Evolutionary conservation across 495 filamentous ascomycete species (phyloP), one percentile per base, ranked within the genome.

Genomic region (Xylaria longipes): DNA sequence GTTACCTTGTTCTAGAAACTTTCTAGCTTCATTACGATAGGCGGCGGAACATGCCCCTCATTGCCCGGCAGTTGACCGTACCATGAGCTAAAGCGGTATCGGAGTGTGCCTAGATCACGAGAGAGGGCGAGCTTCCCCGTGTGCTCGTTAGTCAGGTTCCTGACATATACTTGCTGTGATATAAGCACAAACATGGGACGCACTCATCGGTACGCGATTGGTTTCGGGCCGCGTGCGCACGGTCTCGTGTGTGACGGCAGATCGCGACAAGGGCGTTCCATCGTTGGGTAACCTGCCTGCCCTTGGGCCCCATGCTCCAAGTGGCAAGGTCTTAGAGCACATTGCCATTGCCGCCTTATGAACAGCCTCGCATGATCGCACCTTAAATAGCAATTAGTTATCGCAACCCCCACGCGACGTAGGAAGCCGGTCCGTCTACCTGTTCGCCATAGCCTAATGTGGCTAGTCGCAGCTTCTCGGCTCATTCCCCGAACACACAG

Each of bases 141-240:
- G 43, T 56, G n/a, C 11, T 67, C n/a, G 35, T n/a, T 39, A 27
- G 31, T 12, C 35, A 12, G 33, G 48, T 37, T 29, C 48, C 27
- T 67, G 65, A 39, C 65, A 67, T 35, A 67, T 56, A 56, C 46
- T 31, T 65, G 63, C 41, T 37, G n/a, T 67, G 3, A 15, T 56
- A 67, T 48, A 54, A 27, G 33, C 48, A 29, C 33, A 48, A 11
- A 54, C 29, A 27, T 56, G n/a, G 65, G 48, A 56, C 65, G 46
- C 35, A 48, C 20, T 56, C 15, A 41, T 67, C 4, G 22, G 48
- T 17, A 45, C 52, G 39, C 50, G 39, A 37, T 61, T 69, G 52
- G 22, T 60, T 69, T 69, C 52, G 66, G 56, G 39, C 65, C 65
- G 56, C 37, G 17, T 48, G 66, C 39, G 66, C 66, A 69, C 66